These are phyloP conservation scores for Daldinia concentrica DNA, from an alignment of 495 filamentous ascomycete species.

Conservation along the genomic window DNA sequence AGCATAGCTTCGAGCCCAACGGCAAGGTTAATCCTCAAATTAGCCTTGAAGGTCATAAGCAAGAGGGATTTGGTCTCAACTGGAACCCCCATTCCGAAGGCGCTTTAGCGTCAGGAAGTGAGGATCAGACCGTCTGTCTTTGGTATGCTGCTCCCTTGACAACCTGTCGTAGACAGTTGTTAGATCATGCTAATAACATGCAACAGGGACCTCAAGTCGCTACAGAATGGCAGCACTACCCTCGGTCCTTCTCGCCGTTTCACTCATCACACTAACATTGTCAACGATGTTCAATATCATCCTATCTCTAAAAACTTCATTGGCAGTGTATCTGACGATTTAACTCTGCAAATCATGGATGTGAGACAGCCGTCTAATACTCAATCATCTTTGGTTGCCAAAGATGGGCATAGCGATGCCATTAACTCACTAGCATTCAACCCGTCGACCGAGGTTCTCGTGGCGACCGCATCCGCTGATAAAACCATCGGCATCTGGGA, in stretches of 20 bases:
- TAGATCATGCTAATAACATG: constrained; percentile 17
- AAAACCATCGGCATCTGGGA: constrained; percentile 97
- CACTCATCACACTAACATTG: constrained; percentile 87
- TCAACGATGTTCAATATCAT: constrained; percentile 97
- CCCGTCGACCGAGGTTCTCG: constrained; percentile 80
- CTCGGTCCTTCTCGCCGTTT: constrained; percentile 77
- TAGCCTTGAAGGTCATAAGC: constrained; percentile 83
- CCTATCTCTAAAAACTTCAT: constrained; percentile 82
- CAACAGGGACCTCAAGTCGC: constrained; percentile 78
- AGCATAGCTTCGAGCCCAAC: constrained; percentile 79
- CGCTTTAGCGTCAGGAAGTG: constrained; percentile 85
- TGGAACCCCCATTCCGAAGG: constrained; percentile 90
- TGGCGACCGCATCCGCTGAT: constrained; percentile 93
- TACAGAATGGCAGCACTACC: constrained; percentile 72
- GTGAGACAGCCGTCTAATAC: constrained; percentile 70
- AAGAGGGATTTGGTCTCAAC: constrained; percentile 92
- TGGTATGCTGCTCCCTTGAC: constrained; percentile 68
- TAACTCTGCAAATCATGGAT: constrained; percentile 92
- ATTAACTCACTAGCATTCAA: constrained; percentile 97
- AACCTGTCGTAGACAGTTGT: neutral
- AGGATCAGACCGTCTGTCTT: constrained; percentile 88
- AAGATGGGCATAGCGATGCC: constrained; percentile 80
- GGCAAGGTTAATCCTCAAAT: constrained; percentile 81
- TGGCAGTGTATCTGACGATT: constrained; percentile 93
- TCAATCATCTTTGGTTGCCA: constrained; percentile 71